Evolutionary conservation across 2,329 filamentous ascomycete genomes (phyloP).

Genomic region (Setomelanomma holmii): DNA sequence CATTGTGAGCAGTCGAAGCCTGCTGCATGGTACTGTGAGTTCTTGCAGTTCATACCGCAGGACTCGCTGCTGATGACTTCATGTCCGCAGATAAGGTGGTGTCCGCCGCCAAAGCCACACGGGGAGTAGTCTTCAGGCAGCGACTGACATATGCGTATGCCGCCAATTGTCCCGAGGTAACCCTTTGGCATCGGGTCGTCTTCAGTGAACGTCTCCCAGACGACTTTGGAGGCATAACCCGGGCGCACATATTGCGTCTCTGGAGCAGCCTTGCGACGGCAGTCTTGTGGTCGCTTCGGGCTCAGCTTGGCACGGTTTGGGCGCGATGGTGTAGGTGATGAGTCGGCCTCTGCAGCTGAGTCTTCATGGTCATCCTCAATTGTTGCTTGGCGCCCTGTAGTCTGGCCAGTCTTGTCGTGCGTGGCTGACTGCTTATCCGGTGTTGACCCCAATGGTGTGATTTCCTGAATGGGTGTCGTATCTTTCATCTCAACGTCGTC

Average conservation of each 20-base stretch:
- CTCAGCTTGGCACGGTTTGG: neutral
- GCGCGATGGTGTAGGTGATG: neutral
- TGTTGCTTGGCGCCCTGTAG: too few species aligned
- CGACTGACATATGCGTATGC: slow-evolving; percentile 3
- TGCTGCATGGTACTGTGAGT: neutral
- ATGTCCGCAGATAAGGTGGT: slow-evolving; percentile 23
- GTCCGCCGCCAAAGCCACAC: slow-evolving; percentile 5
- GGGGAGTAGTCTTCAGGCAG: slow-evolving; percentile 1
- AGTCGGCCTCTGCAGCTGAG: neutral
- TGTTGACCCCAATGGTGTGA: neutral
- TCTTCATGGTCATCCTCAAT: neutral
- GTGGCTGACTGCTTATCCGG: neutral
- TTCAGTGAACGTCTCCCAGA: slow-evolving; percentile 12
- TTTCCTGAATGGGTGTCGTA: neutral
- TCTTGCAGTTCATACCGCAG: slow-evolving; percentile 20
- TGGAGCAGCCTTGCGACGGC: neutral
- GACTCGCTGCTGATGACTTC: slow-evolving; percentile 8
- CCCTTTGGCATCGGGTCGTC: slow-evolving; percentile 11
- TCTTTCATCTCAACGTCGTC: neutral
- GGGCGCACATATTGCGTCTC: neutral
- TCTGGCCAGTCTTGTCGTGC: neutral
- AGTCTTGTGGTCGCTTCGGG: slow-evolving; percentile 1
- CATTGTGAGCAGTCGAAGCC: slow-evolving; percentile 19
- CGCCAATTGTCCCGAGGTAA: slow-evolving; percentile 18
- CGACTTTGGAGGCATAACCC: slow-evolving; percentile 8